Conservation (phyloP, 148 eudicot genomes). For the Cornus controversa region DNA sequence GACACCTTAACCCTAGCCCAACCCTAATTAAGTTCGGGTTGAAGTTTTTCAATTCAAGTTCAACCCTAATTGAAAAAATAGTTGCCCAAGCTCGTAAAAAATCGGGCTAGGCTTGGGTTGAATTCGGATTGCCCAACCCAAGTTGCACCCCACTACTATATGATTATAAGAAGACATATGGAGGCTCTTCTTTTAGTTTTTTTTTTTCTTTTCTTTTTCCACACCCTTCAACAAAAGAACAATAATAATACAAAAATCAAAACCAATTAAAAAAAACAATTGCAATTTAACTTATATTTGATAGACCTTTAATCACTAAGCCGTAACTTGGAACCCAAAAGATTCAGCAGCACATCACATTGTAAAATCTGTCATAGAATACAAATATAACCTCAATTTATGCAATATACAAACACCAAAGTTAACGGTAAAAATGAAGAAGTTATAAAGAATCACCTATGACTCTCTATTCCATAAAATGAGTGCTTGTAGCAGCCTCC, state of each 20-base stretch:
- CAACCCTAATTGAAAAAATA: no score
- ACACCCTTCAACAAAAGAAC: no score
- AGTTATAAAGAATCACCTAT: conserved; percentile 52
- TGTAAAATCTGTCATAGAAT: not conserved
- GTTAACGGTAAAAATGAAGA: not conserved
- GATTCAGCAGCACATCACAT: not conserved
- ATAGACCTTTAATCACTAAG: not conserved
- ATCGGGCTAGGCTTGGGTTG: no score
- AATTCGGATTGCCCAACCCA: no score
- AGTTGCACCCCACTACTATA: no score
- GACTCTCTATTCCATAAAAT: conserved; percentile 97
- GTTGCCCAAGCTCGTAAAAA: no score
- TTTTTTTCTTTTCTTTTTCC: no score
- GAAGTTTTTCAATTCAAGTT: no score
- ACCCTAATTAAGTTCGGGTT: no score
- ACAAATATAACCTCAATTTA: not conserved
- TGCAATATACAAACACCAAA: not conserved
- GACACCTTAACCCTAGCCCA: no score
- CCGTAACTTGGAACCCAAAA: not conserved
- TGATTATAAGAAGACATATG: not conserved
- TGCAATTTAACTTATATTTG: not conserved
- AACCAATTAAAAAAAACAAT: not conserved
- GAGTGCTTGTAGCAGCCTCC: conserved; percentile 99
- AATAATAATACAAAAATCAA: not conserved
- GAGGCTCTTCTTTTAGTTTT: not conserved